Conservation (phyloP, 352 stramenopile genomes). For the Thalassiosira hispida region DNA sequence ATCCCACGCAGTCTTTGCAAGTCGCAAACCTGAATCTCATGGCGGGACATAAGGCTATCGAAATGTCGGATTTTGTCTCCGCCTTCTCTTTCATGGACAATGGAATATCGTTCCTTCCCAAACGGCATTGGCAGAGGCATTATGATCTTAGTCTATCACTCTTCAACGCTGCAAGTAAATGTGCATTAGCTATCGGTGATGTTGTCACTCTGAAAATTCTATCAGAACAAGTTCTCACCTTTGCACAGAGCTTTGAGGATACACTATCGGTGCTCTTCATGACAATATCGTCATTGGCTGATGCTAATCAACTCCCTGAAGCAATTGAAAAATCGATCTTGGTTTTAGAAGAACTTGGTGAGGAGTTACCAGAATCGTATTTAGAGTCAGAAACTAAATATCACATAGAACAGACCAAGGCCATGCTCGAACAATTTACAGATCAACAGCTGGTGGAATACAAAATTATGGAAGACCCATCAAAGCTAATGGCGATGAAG, state of each 20-base stretch:
- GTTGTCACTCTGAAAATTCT: slow-evolving; percentile 9
- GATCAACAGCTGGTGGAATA: slow-evolving; percentile 30
- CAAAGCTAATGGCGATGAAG: slow-evolving; percentile 30
- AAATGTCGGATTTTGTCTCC: slow-evolving; percentile 36
- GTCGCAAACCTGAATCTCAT: slow-evolving; percentile 39
- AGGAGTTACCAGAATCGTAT: slow-evolving; percentile 13
- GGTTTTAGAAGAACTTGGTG: slow-evolving; percentile 28
- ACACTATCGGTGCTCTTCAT: background rate
- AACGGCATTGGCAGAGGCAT: slow-evolving; percentile 33
- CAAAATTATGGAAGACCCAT: slow-evolving; percentile 28
- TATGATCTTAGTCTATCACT: slow-evolving; percentile 38
- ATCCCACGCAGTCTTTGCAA: background rate
- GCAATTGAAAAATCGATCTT: slow-evolving; percentile 8
- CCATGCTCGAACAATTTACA: slow-evolving; percentile 9
- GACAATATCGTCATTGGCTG: background rate
- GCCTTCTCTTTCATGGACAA: slow-evolving; percentile 39
- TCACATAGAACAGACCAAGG: slow-evolving; percentile 17
- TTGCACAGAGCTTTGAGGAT: slow-evolving; percentile 27
- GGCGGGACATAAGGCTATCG: slow-evolving; percentile 31
- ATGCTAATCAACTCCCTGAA: slow-evolving; percentile 10
- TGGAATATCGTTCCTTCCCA: slow-evolving; percentile 24
- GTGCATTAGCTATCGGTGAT: slow-evolving; percentile 18
- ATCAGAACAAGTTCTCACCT: slow-evolving; percentile 22
- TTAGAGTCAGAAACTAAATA: slow-evolving; percentile 3
- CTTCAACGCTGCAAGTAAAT: slow-evolving; percentile 21